These are phyloP conservation scores for Starmerella ratchasimensis DNA, from an alignment of 805 yeast species.

Conservation along the genomic window DNA sequence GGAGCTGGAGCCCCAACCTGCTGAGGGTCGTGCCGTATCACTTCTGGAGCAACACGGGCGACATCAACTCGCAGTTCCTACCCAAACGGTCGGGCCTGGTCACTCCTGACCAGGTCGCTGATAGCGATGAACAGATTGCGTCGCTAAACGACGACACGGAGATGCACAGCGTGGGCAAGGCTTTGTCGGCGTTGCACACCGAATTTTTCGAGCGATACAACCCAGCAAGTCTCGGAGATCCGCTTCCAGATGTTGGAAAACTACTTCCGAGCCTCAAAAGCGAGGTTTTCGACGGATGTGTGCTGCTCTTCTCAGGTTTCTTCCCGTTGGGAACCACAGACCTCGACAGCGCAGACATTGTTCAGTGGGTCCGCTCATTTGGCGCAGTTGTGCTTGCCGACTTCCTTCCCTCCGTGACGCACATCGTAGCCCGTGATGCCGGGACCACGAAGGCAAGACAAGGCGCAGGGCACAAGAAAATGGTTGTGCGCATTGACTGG, in stretches of 20 bases:
- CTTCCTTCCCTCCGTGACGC: slow-evolving; percentile 63
- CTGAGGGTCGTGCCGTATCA: slow-evolving; percentile 90
- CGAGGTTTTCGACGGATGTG: slow-evolving; percentile 50
- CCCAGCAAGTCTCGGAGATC: slow-evolving; percentile 7
- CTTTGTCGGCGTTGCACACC: slow-evolving; percentile 49
- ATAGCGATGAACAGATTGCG: slow-evolving; percentile 3
- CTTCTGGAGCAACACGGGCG: slow-evolving; percentile 94
- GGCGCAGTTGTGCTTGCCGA: slow-evolving; percentile 76
- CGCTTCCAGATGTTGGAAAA: slow-evolving; percentile 23
- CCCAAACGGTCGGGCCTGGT: slow-evolving; percentile 48
- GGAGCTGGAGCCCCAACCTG: slow-evolving; percentile 92
- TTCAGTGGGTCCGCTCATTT: slow-evolving; percentile 80
- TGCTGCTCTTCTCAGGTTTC: slow-evolving; percentile 75
- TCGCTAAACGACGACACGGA: slow-evolving; percentile 43
- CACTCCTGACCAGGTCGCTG: slow-evolving; percentile 19
- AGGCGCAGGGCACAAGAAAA: slow-evolving; percentile 52
- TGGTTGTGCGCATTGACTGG: slow-evolving; percentile 89
- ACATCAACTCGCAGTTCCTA: slow-evolving; percentile 80
- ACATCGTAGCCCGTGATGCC: slow-evolving; percentile 68
- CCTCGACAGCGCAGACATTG: slow-evolving; percentile 67
- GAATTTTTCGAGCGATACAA: slow-evolving; percentile 46
- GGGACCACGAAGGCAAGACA: slow-evolving; percentile 74
- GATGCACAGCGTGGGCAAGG: slow-evolving; percentile 45
- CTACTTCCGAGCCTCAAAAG: slow-evolving; percentile 55
- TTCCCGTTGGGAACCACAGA: slow-evolving; percentile 62